Base-by-base conservation (phyloP, 108 stramenopile genomes). In the Discostella stelligeroides region DNA sequence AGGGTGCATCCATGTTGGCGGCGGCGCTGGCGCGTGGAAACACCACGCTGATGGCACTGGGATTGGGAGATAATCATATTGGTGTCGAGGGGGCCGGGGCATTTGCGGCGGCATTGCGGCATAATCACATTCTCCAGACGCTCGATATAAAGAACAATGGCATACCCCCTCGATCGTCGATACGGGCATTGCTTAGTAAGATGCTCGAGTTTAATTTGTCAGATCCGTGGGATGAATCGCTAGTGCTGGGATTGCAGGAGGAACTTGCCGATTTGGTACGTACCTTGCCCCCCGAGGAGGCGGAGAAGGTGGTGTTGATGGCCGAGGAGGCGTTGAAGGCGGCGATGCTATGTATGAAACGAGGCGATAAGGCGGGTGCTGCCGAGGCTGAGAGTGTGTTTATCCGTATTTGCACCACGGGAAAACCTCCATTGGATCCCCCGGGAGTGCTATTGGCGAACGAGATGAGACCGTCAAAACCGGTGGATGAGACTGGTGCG, bases 301-400 rank as follows among this genome's bases (percentile, higher is more conserved):
- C 76, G 29, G 64, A 66, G 45, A 61, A 66, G 13, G 56, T 78
- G 3, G 76, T 78, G 23, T 17, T 64, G 48, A 55, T 70, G 61
- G 76, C 76, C 5, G 76, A 78, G 51, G 68, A 78, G 47, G 76
- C 76, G 0, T 66, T 78, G 50, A 70, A 78, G 50, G 60, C 42
- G 30, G 76, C 76, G 9, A 78, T 78, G 68, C 10, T 65, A 24
- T 78, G 69, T 49, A 60, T 68, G 38, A 78, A 53, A 51, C 46
- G 49, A 15, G 76, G 76, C 39, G 76, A 78, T 60, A 38, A 59
- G 48, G 48, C 60, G 4, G 76, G 76, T 15, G 76, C 76, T 48
- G 76, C 76, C 25, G 76, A 78, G 54, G 76, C 76, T 38, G 76
- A 78, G 47, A 60, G 76, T 27, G 29, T 78, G 57, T 78, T 78